These are phyloP conservation scores for Fusarium acutatum DNA, from an alignment of 2,329 filamentous ascomycete species.

Conservation along the genomic window DNA sequence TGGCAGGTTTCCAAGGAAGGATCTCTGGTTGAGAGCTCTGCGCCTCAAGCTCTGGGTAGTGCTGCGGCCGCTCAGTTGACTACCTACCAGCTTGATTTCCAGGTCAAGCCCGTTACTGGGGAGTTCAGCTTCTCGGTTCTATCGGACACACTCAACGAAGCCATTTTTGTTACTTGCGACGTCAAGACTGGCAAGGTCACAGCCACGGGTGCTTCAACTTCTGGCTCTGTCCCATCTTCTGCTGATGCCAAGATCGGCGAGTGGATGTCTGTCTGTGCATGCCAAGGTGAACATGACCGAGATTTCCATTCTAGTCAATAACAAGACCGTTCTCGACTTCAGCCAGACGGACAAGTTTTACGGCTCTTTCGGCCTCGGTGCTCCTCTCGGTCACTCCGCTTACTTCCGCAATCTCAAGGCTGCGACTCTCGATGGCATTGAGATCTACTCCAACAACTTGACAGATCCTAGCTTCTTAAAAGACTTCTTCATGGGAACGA, in stretches of 20 bases:
- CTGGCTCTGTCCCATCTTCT: rapidly evolving
- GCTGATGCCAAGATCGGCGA: not conserved
- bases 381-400: not conserved
- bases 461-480: not conserved
- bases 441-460: not conserved
- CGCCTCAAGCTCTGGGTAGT: not conserved
- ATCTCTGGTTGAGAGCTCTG: not conserved
- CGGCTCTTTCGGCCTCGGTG: not conserved
- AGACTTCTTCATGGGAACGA: not conserved
- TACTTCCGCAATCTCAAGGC: not conserved
- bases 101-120: not conserved
- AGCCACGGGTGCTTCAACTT: not conserved
- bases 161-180: not conserved
- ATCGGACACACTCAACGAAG: not conserved
- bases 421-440: not conserved
- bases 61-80: not conserved
- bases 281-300: not conserved
- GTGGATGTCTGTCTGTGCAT: not conserved
- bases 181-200: not conserved
- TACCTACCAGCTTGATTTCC: not conserved
- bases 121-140: not conserved
- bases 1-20: not conserved
- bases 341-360: not conserved
- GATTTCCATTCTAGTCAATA: not conserved
- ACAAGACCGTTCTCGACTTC: not conserved